Base-by-base conservation (phyloP, 768 basidiomycete species). In the Lactarius pseudohatsudake region DNA sequence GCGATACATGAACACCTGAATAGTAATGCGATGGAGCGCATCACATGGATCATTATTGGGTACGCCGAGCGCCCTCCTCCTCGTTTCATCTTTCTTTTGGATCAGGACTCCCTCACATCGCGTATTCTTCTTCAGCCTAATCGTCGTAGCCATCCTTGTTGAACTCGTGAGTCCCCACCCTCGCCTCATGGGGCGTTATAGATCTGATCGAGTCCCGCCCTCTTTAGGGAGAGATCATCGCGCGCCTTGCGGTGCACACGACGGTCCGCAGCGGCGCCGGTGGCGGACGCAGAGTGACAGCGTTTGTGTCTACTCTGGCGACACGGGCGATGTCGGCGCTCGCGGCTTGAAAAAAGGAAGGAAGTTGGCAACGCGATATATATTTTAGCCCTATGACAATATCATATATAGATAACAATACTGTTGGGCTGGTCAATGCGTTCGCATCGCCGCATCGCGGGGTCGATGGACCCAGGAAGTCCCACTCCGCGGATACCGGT, bases 1-100 rank as follows among this genome's bases (percentile, higher is more conserved):
- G 90, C 91, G 54, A 96, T 97, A 70, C 95, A 97, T 72, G 93
- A 96, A 70, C 94, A 96, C 72, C 77, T 97, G 61, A 96, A 96
- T 72, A 90, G 91, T 68, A 86, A 83, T 57, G 92, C 91, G 13
- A 96, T 95, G 90, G 89, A 91, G 65, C 84, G 93, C 30, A 94
- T 96, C 72, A 97, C 95, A 3, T 86, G 86, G 86, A 86, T 88
- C 68, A 82, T 89, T 56, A 89, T 89, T 71, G 87, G 86, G 85
- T 84, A 70, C 45, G 71, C 66, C 36, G 16, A 18, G n/a, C 34
- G 7, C 26, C 10, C 26, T 83, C 72, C 68, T 68, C 43, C 67
- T 75, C n/a, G 70, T 68, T 45, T 45, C 5, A 1, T 32, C 13
- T 28, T 59, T 72, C 55, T 8, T 53, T 57, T 64, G 59, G 32